phyloP scores from a whole-genome alignment of 108 stramenopile species.

The Cyclotella cryptica region DNA sequence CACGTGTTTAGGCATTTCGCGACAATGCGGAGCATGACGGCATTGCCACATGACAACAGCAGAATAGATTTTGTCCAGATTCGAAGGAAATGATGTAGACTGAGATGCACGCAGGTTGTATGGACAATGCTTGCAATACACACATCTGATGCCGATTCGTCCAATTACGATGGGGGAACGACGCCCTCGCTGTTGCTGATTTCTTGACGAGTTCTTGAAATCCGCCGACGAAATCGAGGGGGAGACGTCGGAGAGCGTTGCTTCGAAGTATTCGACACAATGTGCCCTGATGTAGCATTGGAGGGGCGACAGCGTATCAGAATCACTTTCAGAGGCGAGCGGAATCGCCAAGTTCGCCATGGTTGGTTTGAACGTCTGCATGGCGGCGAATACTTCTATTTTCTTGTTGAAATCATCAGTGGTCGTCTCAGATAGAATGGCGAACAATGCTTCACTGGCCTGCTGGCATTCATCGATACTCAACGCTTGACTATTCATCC shows the following conservation, averaged over 20 bases:
- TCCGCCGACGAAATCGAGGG: background rate
- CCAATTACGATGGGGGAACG: slow-evolving; percentile 34
- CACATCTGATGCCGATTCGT: slow-evolving; percentile 73
- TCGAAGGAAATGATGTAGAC: slow-evolving; percentile 25
- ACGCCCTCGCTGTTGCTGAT: slow-evolving; percentile 53
- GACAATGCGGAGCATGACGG: slow-evolving; percentile 44
- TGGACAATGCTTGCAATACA: slow-evolving; percentile 53
- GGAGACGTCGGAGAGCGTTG: slow-evolving; percentile 14
- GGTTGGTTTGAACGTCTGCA: background rate
- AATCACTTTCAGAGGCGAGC: slow-evolving; percentile 43
- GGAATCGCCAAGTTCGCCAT: slow-evolving; percentile 32
- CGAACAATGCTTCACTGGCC: background rate
- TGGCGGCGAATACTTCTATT: background rate
- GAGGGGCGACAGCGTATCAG: slow-evolving; percentile 68
- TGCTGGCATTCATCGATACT: background rate
- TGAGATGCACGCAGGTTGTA: slow-evolving; percentile 29
- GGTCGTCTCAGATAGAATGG: background rate
- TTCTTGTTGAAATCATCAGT: background rate
- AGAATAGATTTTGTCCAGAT: slow-evolving; percentile 23
- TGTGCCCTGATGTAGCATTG: slow-evolving; percentile 74
- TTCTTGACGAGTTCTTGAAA: slow-evolving; percentile 15
- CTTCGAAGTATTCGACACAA: slow-evolving; percentile 69
- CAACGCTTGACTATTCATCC: background rate
- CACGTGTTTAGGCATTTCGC: slow-evolving; percentile 31
- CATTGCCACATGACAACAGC: slow-evolving; percentile 51